Percentiles rank a stretch among this genome's conserved stretches.
These are phyloP conservation scores for Escovopsis sp. DNA, from an alignment of 2,329 filamentous ascomycete genomes.

Conservation along the genomic window DNA sequence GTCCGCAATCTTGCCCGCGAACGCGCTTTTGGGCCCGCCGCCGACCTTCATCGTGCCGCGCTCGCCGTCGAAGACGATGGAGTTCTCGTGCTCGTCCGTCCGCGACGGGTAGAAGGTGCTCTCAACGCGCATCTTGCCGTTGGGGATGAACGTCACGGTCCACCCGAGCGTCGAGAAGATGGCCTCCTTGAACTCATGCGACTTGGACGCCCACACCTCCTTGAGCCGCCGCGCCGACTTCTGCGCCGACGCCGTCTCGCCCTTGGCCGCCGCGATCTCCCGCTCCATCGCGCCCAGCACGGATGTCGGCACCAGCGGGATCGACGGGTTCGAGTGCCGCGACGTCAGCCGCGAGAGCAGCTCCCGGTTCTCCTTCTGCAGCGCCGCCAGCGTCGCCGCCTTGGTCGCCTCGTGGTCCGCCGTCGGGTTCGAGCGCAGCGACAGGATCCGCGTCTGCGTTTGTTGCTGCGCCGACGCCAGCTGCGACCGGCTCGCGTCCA, in stretches of 20 bases:
- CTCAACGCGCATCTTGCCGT: conserved; percentile 87
- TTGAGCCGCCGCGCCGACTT: conserved; percentile 79
- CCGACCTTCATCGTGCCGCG: conserved; percentile 96
- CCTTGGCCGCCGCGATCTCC: conserved; percentile 56
- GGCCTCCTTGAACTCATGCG: conserved; percentile 86
- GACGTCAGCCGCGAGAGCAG: conserved; percentile 57
- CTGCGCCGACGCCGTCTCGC: conserved; percentile 56
- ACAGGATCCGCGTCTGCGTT: conserved; percentile 67
- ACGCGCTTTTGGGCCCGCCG: conserved; percentile 73
- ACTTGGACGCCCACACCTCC: conserved; percentile 84
- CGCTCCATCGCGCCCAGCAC: conserved; percentile 62
- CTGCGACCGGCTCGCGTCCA: conserved; percentile 58
- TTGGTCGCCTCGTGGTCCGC: conserved; percentile 76
- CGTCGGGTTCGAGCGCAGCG: conserved; percentile 84
- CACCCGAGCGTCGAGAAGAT: conserved; percentile 86
- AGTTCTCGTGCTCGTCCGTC: conserved; percentile 56
- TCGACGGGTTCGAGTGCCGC: conserved; percentile 23
- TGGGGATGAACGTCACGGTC: conserved; percentile 93
- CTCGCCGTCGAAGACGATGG: conserved; percentile 79
- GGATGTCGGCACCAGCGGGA: conserved; percentile 58
- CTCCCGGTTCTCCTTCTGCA: conserved; percentile 73
- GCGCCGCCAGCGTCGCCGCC: conserved; percentile 57
- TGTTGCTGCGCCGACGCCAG: conserved; percentile 50
- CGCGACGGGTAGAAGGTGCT: conserved; percentile 63
- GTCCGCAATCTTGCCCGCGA: conserved; percentile 71